These are phyloP conservation scores for Alternaria conjuncta DNA, from an alignment of 2,329 filamentous ascomycete genomes.

Conservation along the genomic window DNA sequence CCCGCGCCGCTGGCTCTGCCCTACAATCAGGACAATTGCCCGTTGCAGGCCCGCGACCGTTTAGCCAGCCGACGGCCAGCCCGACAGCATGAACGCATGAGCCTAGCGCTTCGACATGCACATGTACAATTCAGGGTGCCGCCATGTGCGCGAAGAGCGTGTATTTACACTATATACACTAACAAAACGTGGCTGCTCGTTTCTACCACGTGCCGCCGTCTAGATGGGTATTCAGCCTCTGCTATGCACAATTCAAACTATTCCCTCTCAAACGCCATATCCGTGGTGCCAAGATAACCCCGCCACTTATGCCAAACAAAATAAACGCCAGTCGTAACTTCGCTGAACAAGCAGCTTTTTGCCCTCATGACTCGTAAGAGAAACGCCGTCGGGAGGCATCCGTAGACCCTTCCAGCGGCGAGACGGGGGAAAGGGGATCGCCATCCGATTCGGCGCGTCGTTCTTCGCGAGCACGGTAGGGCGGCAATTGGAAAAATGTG, in stretches of 20 bases:
- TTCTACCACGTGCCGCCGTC: constrained; percentile 13
- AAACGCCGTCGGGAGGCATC: constrained; percentile 44
- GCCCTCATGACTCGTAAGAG: constrained; percentile 47
- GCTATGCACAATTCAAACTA: constrained; percentile 14
- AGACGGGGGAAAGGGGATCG: constrained; percentile 41
- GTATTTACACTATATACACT: constrained; percentile 13
- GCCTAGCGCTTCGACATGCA: background rate
- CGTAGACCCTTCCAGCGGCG: constrained; percentile 40
- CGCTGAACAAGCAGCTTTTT: constrained; percentile 20
- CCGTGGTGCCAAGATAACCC: background rate
- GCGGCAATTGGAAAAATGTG: constrained; percentile 38
- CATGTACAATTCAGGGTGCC: background rate
- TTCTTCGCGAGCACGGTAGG: constrained; percentile 28
- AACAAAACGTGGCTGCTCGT: constrained; percentile 8
- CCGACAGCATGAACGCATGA: background rate
- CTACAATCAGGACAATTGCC: constrained; percentile 6
- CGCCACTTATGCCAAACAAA: constrained; percentile 11
- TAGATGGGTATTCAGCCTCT: constrained; percentile 19
- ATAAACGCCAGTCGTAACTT: constrained; percentile 16
- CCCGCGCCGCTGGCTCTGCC: constrained; percentile 14
- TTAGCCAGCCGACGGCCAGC: constrained; percentile 1
- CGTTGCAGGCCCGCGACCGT: background rate
- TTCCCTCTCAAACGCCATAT: constrained; percentile 21
- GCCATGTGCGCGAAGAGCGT: constrained; percentile 6
- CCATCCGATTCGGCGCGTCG: constrained; percentile 38